These are phyloP conservation scores for Leptodontidium sp. DNA, from an alignment of 2,329 filamentous ascomycete species.

Conservation along the genomic window DNA sequence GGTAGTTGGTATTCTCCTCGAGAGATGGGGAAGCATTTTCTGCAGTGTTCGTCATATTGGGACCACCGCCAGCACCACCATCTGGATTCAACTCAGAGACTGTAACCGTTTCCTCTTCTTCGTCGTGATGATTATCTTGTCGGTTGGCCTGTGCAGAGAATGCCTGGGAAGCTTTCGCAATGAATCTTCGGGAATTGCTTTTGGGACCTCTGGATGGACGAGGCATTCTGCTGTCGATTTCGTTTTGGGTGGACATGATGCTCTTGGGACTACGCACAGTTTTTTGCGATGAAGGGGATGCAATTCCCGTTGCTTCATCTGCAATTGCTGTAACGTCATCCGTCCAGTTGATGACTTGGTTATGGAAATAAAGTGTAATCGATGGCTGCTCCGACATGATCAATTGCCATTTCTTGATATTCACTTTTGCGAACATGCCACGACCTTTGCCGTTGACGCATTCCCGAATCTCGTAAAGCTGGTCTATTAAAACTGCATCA, in stretches of 20 bases:
- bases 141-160: neutral
- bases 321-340: neutral
- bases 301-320: neutral
- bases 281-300: neutral
- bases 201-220: neutral
- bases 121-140: neutral
- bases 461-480: constrained; percentile 3
- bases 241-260: too few relatives aligned
- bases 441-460: neutral
- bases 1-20: neutral
- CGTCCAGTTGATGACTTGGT: neutral
- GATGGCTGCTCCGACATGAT: constrained; percentile 3
- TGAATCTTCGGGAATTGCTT: neutral
- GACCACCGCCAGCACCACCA: neutral
- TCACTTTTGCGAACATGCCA: constrained; percentile 3
- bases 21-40: neutral
- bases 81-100: neutral
- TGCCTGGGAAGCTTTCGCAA: neutral
- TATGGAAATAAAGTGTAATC: constrained; percentile 3
- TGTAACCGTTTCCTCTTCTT: neutral
- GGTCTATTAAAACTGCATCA: neutral
- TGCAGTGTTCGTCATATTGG: neutral
- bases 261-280: neutral
- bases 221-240: too few relatives aligned
- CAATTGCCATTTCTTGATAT: constrained; percentile 1